Base-by-base conservation (phyloP, 345 rosid genomes). In the Noccaea bulbosa region DNA sequence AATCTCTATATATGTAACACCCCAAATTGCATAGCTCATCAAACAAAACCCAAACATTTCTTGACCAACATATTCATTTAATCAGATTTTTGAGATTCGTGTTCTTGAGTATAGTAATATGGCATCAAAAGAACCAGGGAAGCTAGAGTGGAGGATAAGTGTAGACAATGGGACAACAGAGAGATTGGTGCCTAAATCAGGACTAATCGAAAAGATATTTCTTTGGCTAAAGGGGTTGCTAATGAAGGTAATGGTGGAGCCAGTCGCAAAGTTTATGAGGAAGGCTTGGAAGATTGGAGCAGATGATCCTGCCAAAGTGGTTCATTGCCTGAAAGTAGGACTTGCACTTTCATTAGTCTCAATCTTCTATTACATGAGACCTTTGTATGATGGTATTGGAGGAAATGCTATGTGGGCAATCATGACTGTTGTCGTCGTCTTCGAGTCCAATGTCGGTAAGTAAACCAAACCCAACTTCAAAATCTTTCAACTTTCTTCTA, bases 361-460 rank as follows among this genome's bases (percentile, higher is more conserved):
- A 24, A 71, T 90, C 27, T 82, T 90, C 48, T 87, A 87, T 82
- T 90, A 86, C 72, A 73, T 76, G 87, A 82, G 87, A 72, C 93
- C 96, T 50, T 78, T 90, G 72, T 83, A 83, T 65, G 82, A 86
- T 15, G 86, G 86, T 14, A 67, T 86, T 59, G 91, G 93, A 54
- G 83, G 87, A 8, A 86, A 82, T 79, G 88, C 85, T 38, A 80
- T 86, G 85, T 90, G 91, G 93, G 93, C 93, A 41, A 77, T 90
- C 37, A 87, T 90, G 89, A 87, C 93, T 0, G 96, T 87, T 38
- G 92, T 87, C 4, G 90, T 87, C 12, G 96, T 89, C 66, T 89
- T 88, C 38, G 90, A 87, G 41, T 74, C 77, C 73, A 84, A 82
- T 27, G 82, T 85, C 0, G 91, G 93, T 91, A 52, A 44, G 88